phyloP scores from a whole-genome alignment of 371 early-diverging fungal species.

The Lichtheimia corymbifera region DNA sequence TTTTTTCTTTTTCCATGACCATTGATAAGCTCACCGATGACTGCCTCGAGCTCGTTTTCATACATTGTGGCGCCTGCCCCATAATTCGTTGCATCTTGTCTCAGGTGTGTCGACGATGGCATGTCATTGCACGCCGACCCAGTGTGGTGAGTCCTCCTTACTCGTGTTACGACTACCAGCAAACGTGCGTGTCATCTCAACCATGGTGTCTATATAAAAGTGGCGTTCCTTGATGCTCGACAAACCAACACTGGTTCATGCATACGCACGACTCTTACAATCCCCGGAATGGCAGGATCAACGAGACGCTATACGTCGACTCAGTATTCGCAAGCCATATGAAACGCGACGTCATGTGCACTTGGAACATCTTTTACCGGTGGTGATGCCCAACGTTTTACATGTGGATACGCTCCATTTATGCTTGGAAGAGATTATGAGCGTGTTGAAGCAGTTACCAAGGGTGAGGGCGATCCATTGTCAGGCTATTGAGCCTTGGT shows the following conservation, averaged over 20 bases:
- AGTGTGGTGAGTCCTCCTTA: conserved; percentile 13
- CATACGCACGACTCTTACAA: conserved; percentile 2
- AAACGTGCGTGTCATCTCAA: neutral
- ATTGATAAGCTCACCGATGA: conserved; percentile 4
- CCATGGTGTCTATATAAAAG: neutral
- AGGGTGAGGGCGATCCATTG: neutral
- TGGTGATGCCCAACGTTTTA: neutral
- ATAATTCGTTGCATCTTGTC: conserved; percentile 4
- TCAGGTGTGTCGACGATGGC: conserved; percentile 16
- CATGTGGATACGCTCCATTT: neutral
- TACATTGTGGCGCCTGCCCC: conserved; percentile 11
- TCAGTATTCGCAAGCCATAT: neutral
- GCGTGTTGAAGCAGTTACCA: neutral
- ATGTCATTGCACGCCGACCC: conserved; percentile 7
- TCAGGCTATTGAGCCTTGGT: conserved; percentile 3
- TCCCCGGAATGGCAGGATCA: neutral
- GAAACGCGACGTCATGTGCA: conserved; percentile 5
- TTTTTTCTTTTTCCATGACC: neutral
- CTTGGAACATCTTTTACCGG: neutral
- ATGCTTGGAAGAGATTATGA: conserved; percentile 3
- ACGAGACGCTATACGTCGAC: neutral
- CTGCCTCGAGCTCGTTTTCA: conserved; percentile 13
- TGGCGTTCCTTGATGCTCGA: conserved; percentile 12
- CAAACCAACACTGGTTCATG: conserved; percentile 5
- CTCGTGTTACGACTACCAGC: neutral